These are phyloP conservation scores for Clitocybe nebularis DNA, from an alignment of 1,284 basidiomycete species.

Conservation along the genomic window DNA sequence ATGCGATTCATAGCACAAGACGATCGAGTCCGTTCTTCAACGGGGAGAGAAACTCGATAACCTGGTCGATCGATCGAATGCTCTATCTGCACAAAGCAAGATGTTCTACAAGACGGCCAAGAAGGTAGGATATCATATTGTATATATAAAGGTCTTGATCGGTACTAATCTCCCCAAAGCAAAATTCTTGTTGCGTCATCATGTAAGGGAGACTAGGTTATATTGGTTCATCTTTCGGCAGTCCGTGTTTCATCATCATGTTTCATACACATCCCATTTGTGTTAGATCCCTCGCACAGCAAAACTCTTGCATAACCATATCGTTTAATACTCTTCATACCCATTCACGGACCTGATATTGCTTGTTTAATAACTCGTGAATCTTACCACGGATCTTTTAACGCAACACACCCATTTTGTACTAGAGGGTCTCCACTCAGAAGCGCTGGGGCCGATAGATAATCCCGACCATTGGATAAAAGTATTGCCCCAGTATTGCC, in stretches of 20 bases:
- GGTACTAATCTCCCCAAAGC: slow-evolving; percentile 26
- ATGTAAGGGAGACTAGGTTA: slow-evolving; percentile 33
- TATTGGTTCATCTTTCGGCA: slow-evolving; percentile 5
- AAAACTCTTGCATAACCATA: slow-evolving; percentile 12
- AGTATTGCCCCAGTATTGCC: too few species aligned
- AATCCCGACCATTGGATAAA: too few species aligned
- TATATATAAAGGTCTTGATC: slow-evolving; percentile 1
- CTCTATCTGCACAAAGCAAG: slow-evolving; percentile 89
- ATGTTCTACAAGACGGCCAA: slow-evolving; percentile 94
- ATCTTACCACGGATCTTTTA: too few species aligned
- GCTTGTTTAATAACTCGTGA: too few species aligned
- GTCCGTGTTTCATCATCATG: slow-evolving; percentile 8
- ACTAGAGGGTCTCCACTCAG: too few species aligned
- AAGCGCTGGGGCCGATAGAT: too few species aligned
- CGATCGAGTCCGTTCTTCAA: slow-evolving; percentile 95
- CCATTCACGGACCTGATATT: background rate
- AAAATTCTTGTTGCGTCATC: slow-evolving; percentile 57
- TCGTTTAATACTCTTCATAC: slow-evolving; percentile 3
- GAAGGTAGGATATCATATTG: slow-evolving; percentile 60
- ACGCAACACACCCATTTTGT: too few species aligned
- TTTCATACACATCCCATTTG: slow-evolving; percentile 1
- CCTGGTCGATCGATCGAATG: slow-evolving; percentile 92
- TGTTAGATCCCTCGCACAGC: slow-evolving; percentile 1
- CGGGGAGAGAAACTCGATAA: slow-evolving; percentile 98
- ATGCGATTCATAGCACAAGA: slow-evolving; percentile 84